These are phyloP conservation scores for Ecytonucleospora hepatopenaei DNA, from an alignment of 371 early-diverging fungal species.

Conservation along the genomic window DNA sequence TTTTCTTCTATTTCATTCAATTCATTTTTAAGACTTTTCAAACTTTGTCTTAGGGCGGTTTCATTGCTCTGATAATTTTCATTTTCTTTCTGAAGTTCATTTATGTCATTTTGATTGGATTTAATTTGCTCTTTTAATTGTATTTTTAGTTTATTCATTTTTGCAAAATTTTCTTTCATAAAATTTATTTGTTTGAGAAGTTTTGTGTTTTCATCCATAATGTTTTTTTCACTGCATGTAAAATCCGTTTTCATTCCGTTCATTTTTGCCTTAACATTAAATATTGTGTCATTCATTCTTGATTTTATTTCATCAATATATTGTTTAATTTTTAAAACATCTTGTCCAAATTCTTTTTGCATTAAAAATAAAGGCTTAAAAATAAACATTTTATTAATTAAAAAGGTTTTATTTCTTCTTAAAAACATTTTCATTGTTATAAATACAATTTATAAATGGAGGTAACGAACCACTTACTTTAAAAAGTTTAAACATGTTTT, in stretches of 20 bases:
- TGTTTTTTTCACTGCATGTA: not conserved
- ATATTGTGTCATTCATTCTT: not conserved
- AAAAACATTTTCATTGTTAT: slow-evolving; percentile 13
- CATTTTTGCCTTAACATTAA: not conserved
- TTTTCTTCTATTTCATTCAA: slow-evolving; percentile 9
- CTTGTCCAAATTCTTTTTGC: not conserved
- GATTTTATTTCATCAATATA: not conserved
- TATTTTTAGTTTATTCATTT: not conserved
- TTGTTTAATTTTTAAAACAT: not conserved
- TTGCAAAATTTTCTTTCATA: not conserved
- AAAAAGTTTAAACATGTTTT: slow-evolving; percentile 47
- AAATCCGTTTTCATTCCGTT: not conserved
- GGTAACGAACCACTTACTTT: slow-evolving; percentile 37
- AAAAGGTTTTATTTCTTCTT: no score
- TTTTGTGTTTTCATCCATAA: not conserved
- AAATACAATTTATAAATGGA: slow-evolving; percentile 36
- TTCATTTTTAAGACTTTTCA: slow-evolving; percentile 1
- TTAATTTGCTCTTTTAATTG: slow-evolving; percentile 4
- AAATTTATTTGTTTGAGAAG: not conserved
- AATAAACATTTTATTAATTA: no score
- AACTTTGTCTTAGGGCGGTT: slow-evolving; percentile 14
- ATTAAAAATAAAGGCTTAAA: no score
- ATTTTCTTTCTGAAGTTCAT: slow-evolving; percentile 30
- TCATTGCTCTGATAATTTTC: slow-evolving; percentile 17
- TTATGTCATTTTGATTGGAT: slow-evolving; percentile 16